phyloP scores from a whole-genome alignment of 148 eudicot species.

The Silene conica region DNA sequence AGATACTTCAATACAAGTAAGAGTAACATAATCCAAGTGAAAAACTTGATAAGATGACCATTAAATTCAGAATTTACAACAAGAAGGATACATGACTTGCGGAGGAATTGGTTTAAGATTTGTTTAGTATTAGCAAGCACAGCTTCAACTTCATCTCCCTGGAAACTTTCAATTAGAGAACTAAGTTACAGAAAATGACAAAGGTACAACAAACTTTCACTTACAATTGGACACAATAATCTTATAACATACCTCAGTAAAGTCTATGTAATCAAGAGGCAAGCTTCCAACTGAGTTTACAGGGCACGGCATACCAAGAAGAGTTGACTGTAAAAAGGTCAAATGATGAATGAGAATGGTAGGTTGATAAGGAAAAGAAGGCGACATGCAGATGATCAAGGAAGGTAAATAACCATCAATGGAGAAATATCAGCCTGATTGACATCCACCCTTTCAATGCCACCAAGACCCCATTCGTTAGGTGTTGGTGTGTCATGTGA shows the following conservation, averaged over 20 bases:
- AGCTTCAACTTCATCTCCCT: slow-evolving; percentile 93
- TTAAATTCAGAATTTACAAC: not conserved
- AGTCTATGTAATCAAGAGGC: slow-evolving; percentile 67
- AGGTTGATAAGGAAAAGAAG: not conserved
- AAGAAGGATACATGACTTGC: slow-evolving; percentile 80
- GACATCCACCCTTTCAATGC: slow-evolving; percentile 85
- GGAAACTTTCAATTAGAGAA: slow-evolving; percentile 28
- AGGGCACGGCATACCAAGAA: slow-evolving; percentile 90
- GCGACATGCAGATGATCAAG: slow-evolving; percentile 15
- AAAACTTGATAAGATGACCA: not conserved
- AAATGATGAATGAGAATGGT: slow-evolving; percentile 30
- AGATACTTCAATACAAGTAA: not conserved
- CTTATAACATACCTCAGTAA: slow-evolving; percentile 44
- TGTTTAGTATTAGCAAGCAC: slow-evolving; percentile 90
- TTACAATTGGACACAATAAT: slow-evolving; percentile 4
- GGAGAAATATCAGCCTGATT: slow-evolving; percentile 99
- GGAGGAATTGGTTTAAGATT: slow-evolving; percentile 83
- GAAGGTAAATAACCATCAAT: slow-evolving; percentile 55
- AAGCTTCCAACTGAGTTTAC: slow-evolving; percentile 88
- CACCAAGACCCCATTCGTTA: slow-evolving; percentile 80
- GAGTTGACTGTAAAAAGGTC: slow-evolving; percentile 67
- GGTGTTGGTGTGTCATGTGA: slow-evolving; percentile 76
- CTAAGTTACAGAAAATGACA: slow-evolving; percentile 2
- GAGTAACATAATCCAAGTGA: not conserved
- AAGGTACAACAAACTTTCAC: not conserved